phyloP scores from a whole-genome alignment of 2,329 filamentous ascomycete species.

The Talaromyces verruculosus region DNA sequence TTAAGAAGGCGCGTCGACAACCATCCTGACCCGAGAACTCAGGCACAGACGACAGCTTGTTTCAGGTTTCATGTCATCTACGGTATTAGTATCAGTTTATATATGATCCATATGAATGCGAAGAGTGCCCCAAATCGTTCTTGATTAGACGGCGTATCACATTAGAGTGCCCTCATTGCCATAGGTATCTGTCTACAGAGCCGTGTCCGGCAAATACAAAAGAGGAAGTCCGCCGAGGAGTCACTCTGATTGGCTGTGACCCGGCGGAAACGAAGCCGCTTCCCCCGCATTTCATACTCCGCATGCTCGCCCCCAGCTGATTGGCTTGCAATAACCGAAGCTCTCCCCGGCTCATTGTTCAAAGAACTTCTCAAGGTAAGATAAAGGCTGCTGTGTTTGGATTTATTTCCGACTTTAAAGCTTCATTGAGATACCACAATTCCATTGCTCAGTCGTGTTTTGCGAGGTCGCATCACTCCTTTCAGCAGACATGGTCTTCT shows the following conservation, averaged over 20 bases:
- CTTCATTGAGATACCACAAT: background rate
- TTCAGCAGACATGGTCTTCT: constrained; percentile 47
- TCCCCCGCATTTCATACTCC: constrained; percentile 3
- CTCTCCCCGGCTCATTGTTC: background rate
- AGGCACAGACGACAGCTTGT: background rate
- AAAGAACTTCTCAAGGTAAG: background rate
- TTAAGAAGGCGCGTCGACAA: background rate
- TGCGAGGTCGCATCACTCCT: background rate
- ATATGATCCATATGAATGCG: too few relatives aligned
- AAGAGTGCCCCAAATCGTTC: too few relatives aligned
- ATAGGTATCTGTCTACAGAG: too few relatives aligned
- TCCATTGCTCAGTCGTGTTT: background rate
- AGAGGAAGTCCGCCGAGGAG: background rate
- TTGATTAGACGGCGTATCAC: too few relatives aligned
- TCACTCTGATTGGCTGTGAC: background rate
- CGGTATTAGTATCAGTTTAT: too few relatives aligned
- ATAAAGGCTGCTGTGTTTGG: background rate
- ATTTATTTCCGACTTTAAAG: background rate
- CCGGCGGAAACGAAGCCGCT: background rate
- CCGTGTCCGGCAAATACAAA: background rate
- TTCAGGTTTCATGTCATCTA: too few relatives aligned
- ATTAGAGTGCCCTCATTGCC: too few relatives aligned
- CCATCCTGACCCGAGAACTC: background rate
- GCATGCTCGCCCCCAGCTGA: background rate
- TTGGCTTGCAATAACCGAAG: constrained; percentile 12